Evolutionary conservation across 2,329 filamentous ascomycete species (phyloP), one percentile per base, ranked within the genome.

Genomic region (Chrysoporthe cubensis): DNA sequence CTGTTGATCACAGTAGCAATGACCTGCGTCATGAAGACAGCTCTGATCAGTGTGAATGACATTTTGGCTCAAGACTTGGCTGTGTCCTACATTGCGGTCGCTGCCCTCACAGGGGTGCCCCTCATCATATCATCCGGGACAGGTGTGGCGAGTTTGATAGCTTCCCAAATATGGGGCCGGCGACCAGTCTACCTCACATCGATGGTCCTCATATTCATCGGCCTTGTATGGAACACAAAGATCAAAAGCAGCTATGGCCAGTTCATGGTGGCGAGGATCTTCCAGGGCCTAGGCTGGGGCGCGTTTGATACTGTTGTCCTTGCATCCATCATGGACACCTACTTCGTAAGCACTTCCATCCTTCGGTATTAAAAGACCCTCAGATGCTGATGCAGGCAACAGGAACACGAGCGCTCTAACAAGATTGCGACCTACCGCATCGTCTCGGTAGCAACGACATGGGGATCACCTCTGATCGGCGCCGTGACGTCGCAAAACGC

Each of bases 261-360:
- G 66, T 83, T 82, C 72, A 82, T 88, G 80, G 80, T 80, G 0
- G 83, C 85, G 2, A 80, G 87, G 11, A 73, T 86, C 21, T 79
- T 88, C 44, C 85, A 88, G 72, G 86, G 85, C 0, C 66, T 88
- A 0, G 86, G 83, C n/a, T 87, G 87, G 84, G 86, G 86, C 6
- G 82, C 83, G 13, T 86, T 88, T 68, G 87, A 89, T 71, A 82
- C 81, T 5, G 75, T 88, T 50, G 78, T 87, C 42, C 75, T 84
- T 43, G 81, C 80, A 1, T 84, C 83, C 1, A 84, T 89, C 61
- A 81, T 85, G 59, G 87, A 89, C 71, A 84, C 84, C 1, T 88
- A 82, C 73, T 88, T 86, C 72, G 85, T 87, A 74, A 75, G 83
- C 75, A 8, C 9, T 26, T 11, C 3, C 34, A 26, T 11, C 16